Base-by-base conservation (phyloP, 352 stramenopile species). In the Pythium biforme region DNA sequence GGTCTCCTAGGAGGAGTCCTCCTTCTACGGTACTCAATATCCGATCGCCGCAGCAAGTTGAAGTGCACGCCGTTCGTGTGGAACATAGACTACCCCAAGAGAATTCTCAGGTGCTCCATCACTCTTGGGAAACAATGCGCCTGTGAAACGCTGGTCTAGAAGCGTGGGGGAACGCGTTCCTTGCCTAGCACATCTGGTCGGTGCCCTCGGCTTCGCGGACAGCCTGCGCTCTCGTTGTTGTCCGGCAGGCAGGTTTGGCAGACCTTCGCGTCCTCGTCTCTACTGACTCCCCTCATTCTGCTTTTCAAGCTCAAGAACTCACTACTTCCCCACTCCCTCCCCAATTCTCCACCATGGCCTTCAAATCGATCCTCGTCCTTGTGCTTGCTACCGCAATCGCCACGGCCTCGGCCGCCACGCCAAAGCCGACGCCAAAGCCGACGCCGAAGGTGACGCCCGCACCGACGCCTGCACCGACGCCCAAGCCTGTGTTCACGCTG, bases 241-340 rank as follows among this genome's bases (percentile, higher is more conserved):
- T 4, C 31, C 14, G 31, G 31, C 37, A 20, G 12, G 5, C 37
- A 34, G 31, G 5, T 34, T 5, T 34, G 10, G 31, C 37, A n/a
- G 4, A 20, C 14, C 17, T 14, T 43, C 17, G 37, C 14, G 37
- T 3, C 37, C 14, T 19, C 37, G 12, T 43, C 12, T 43, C 37
- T 43, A 6, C 14, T n/a, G 26, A 8, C 20, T 47, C 19, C n/a
- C 1, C 40, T 47, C 40, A 47, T 47, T 47, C 40, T 17, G 19
- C 40, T 26, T 52, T 34, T 37, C 22, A 34, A 31, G 26, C 46
- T 15, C 46, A 52, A 20, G 23, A 33, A 14, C 46, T 15, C 26
- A 31, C 37, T 59, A 7, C 17, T 51, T 19, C 49, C 70, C 22
- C 62, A 26, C n/a, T 68, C 64, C 19, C n/a, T 12, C 40, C 14